Conservation (phyloP, 2,329 filamentous ascomycete genomes). For the Oidium heveae region DNA sequence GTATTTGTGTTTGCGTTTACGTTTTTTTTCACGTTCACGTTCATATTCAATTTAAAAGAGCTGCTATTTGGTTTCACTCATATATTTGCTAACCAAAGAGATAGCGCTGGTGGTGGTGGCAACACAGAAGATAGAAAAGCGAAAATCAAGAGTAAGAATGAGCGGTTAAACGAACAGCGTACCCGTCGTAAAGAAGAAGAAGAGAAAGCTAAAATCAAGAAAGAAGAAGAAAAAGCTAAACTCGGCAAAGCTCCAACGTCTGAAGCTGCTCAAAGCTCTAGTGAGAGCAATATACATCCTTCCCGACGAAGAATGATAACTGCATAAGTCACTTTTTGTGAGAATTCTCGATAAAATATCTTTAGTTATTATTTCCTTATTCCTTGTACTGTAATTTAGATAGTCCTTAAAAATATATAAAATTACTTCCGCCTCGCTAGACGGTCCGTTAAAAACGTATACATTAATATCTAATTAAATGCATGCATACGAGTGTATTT, state of each 20-base stretch:
- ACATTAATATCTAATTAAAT: too few species aligned
- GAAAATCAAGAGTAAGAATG: constrained; percentile 69
- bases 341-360: too few species aligned
- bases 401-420: too few species aligned
- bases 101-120: constrained; percentile 59
- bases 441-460: too few species aligned
- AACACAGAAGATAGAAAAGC: constrained; percentile 46
- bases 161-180: constrained; percentile 42
- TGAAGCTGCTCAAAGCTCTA: too few species aligned
- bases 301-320: neutral
- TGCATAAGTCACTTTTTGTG: neutral
- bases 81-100: neutral
- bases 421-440: too few species aligned
- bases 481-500: too few species aligned
- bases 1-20: too few species aligned
- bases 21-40: neutral
- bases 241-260: neutral
- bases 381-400: too few species aligned
- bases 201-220: constrained; percentile 5
- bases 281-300: constrained; percentile 1
- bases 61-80: too few species aligned
- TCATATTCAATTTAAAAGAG: too few species aligned
- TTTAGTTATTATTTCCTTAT: too few species aligned
- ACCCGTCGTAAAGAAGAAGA: constrained; percentile 10
- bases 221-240: constrained; percentile 1